Conservation (phyloP, 352 stramenopile species). For the Globisporangium polare region DNA sequence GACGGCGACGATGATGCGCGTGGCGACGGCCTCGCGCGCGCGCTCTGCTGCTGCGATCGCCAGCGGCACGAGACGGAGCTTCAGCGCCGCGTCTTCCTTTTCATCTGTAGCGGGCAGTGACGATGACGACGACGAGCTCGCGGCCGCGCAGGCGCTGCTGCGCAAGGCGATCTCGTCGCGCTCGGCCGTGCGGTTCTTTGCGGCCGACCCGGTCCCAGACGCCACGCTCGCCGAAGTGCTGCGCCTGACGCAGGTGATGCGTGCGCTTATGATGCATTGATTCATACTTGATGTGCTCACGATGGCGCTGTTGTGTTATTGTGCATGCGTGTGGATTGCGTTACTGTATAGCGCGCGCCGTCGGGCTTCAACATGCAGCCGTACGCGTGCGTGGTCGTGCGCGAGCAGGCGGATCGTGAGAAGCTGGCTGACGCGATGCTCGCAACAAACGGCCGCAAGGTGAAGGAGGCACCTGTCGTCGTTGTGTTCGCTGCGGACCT, state of each 20-base stretch:
- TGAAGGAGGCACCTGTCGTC: slow-evolving; percentile 72
- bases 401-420: slow-evolving; percentile 62
- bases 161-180: slow-evolving; percentile 12
- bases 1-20: neutral
- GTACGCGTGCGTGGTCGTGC: slow-evolving; percentile 75
- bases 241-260: slow-evolving; percentile 48
- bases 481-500: slow-evolving; percentile 80
- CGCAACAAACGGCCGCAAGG: slow-evolving; percentile 62
- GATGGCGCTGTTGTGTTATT: neutral
- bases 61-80: neutral
- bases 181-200: slow-evolving; percentile 15
- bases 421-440: slow-evolving; percentile 75
- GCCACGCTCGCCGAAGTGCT: slow-evolving; percentile 59
- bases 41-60: neutral
- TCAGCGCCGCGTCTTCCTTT: neutral
- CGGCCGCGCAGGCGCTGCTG: slow-evolving; percentile 5
- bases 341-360: slow-evolving; percentile 50
- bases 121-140: neutral
- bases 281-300: neutral
- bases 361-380: slow-evolving; percentile 82
- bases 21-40: neutral
- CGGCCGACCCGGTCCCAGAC: slow-evolving; percentile 34
- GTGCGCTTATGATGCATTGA: neutral
- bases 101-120: neutral
- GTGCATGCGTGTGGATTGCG: neutral